These are phyloP conservation scores for Talaromyces sp. DNA, from an alignment of 2,329 filamentous ascomycete genomes.

Conservation along the genomic window DNA sequence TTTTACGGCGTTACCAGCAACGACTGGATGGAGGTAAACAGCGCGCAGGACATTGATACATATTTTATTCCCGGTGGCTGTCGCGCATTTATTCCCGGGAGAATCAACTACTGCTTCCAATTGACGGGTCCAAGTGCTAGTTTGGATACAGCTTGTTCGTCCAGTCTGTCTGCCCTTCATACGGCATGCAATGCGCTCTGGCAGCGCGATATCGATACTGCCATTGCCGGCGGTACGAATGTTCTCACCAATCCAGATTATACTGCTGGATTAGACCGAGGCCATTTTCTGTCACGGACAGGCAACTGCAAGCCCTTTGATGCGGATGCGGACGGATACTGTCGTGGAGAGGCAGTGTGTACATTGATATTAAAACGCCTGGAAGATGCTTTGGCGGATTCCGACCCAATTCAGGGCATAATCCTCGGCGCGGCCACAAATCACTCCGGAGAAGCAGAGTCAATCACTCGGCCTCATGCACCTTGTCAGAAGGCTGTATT, in stretches of 20 bases:
- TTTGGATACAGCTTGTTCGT: conserved; percentile 78
- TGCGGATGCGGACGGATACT: conserved; percentile 79
- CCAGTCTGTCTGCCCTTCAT: conserved; percentile 71
- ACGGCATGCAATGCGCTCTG: conserved; percentile 72
- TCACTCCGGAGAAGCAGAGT: conserved; percentile 78
- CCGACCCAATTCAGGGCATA: conserved; percentile 70
- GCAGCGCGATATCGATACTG: conserved; percentile 77
- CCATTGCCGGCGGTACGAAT: conserved; percentile 76
- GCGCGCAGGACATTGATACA: conserved; percentile 70
- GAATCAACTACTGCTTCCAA: conserved; percentile 68
- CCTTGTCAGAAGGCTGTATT: conserved; percentile 74
- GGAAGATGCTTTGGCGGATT: conserved; percentile 74
- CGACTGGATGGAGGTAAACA: conserved; percentile 77
- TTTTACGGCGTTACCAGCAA: conserved; percentile 77
- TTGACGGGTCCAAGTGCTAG: conserved; percentile 73
- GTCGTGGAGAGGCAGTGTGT: conserved; percentile 74
- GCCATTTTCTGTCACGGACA: conserved; percentile 76
- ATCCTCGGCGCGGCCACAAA: conserved; percentile 77
- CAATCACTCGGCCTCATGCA: conserved; percentile 81
- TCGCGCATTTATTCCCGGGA: conserved; percentile 47
- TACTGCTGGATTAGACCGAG: conserved; percentile 73
- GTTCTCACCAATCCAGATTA: conserved; percentile 79
- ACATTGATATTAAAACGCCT: conserved; percentile 78
- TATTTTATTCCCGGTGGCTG: conserved; percentile 68
- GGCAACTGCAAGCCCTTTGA: conserved; percentile 81